phyloP scores from a whole-genome alignment of 2,329 filamentous ascomycete genomes.

The Epichloe brachyelytri region DNA sequence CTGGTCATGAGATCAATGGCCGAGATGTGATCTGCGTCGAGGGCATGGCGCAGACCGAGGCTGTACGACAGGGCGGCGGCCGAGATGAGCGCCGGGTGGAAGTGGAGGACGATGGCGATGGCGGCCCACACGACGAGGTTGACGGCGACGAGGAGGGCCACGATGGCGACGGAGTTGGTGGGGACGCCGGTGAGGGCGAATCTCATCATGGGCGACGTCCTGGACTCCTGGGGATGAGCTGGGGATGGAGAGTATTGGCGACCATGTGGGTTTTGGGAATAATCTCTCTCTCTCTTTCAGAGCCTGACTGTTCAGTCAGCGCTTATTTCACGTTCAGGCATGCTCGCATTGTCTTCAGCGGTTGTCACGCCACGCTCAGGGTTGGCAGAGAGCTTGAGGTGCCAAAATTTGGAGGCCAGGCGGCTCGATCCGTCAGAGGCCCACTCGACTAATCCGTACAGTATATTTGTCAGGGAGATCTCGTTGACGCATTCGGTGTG shows the following conservation, averaged over 20 bases:
- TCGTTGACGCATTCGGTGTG: no score
- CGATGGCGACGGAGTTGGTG: constrained; percentile 31
- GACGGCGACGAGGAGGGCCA: constrained; percentile 33
- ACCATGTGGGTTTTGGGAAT: no score
- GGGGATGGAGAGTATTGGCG: not conserved
- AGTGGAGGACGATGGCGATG: constrained; percentile 38
- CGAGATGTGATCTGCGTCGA: constrained; percentile 81
- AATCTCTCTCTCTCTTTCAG: no score
- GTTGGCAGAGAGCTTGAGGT: no score
- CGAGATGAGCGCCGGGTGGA: constrained; percentile 52
- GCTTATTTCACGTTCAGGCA: no score
- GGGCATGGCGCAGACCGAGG: constrained; percentile 81
- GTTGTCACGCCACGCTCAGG: no score
- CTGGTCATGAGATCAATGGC: constrained; percentile 95
- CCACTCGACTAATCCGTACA: no score
- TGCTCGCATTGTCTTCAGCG: no score
- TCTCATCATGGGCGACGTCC: not conserved
- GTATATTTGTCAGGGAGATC: no score
- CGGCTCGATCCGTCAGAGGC: no score
- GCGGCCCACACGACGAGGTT: constrained; percentile 45
- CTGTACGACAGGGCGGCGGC: constrained; percentile 79
- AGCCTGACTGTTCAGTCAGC: no score
- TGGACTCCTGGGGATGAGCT: not conserved
- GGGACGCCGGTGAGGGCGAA: not conserved
- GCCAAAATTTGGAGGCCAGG: no score